A percentile compares a stretch with the other conserved stretches of the same genome.
These are phyloP conservation scores for Zoysia pacifica DNA, from an alignment of 176 grass and related monocot species.

Conservation along the genomic window DNA sequence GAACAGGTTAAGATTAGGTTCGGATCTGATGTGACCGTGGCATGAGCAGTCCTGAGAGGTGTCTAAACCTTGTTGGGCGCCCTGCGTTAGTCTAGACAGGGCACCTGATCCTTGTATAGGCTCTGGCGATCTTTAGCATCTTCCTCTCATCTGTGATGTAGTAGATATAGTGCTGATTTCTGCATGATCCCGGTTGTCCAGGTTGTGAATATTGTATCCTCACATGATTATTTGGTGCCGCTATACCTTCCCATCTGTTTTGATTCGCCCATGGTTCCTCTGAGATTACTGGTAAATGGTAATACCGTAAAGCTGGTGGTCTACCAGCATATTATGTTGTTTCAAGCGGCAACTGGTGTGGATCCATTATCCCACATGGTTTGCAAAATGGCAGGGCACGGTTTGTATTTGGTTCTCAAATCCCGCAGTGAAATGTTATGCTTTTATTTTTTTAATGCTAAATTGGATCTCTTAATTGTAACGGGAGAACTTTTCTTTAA, in stretches of 20 bases:
- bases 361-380: not conserved
- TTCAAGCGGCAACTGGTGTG: not conserved
- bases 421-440: too few species aligned
- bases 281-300: not conserved
- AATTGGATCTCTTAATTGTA: too few species aligned
- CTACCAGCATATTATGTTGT: too few species aligned
- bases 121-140: constrained; percentile 40
- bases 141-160: constrained; percentile 41
- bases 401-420: not conserved
- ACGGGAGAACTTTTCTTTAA: too few species aligned
- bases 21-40: constrained; percentile 40
- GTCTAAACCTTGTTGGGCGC: constrained; percentile 36
- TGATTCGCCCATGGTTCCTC: not conserved
- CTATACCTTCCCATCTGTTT: not conserved
- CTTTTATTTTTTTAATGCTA: too few species aligned
- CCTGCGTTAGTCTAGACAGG: constrained; percentile 34
- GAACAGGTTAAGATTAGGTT: constrained; percentile 46
- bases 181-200: constrained; percentile 42
- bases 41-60: constrained; percentile 23
- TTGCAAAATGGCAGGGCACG: not conserved
- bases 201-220: constrained; percentile 69
- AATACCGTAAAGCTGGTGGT: not conserved
- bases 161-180: constrained; percentile 34
- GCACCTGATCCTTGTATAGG: constrained; percentile 63
- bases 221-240: not conserved